Conservation (phyloP, 371 early-diverging fungal species). For the Mortierella sp. region DNA sequence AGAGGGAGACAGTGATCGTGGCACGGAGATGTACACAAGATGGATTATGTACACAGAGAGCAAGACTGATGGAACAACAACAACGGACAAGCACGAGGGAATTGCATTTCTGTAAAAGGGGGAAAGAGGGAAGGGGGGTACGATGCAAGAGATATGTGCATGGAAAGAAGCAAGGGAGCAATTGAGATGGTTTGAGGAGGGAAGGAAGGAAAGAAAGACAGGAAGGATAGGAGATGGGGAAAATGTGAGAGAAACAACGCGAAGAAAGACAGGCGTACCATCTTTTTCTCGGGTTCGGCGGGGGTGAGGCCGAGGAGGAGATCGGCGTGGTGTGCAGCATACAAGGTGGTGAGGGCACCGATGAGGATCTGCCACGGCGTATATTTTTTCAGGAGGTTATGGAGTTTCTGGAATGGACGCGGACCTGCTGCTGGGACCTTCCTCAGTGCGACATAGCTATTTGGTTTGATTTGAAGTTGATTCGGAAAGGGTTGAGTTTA, state of each 20-base stretch:
- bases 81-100: constrained; percentile 6
- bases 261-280: constrained; percentile 11
- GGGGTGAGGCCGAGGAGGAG: constrained; percentile 50
- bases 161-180: neutral
- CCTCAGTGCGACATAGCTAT: constrained; percentile 49
- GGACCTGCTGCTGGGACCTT: constrained; percentile 38
- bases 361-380: constrained; percentile 87
- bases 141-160: neutral
- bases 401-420: constrained; percentile 32
- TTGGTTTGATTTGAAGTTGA: neutral
- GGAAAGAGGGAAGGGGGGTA: neutral
- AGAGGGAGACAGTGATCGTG: too few species aligned
- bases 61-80: neutral
- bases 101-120: neutral
- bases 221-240: constrained; percentile 11
- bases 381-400: constrained; percentile 61
- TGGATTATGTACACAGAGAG: neutral
- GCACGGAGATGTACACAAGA: neutral
- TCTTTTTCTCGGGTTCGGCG: constrained; percentile 53
- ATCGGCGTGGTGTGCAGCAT: constrained; percentile 69
- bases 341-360: constrained; percentile 76
- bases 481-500: too few species aligned
- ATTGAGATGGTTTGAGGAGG: constrained; percentile 68
- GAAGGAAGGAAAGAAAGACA: neutral
- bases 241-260: constrained; percentile 56